A percentile compares a stretch with the other conserved stretches of the same genome.
phyloP scores from a whole-genome alignment of 805 yeast species.

The Candida mattraensis region DNA sequence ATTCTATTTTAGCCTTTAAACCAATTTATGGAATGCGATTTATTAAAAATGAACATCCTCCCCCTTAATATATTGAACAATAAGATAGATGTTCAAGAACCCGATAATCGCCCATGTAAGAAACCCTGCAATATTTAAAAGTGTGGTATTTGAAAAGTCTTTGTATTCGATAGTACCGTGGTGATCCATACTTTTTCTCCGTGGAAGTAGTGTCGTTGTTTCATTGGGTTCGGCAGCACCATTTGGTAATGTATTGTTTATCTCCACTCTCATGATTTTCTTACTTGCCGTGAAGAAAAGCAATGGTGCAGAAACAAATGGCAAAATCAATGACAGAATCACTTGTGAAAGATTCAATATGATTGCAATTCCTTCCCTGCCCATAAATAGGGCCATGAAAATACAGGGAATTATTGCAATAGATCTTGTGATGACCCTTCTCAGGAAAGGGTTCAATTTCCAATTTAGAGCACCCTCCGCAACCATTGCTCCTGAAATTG shows the following conservation, averaged over 20 bases:
- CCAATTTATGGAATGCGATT: too few species aligned
- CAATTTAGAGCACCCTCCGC: conserved; percentile 88
- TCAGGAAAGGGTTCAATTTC: conserved; percentile 76
- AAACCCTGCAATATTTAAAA: conserved; percentile 50
- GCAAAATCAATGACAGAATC: conserved; percentile 75
- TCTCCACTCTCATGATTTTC: conserved; percentile 62
- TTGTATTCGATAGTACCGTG: conserved; percentile 31
- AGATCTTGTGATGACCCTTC: conserved; percentile 74
- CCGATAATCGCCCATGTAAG: conserved; percentile 71
- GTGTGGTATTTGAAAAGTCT: conserved; percentile 64
- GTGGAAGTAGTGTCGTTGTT: conserved; percentile 7
- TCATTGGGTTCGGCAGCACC: conserved; percentile 1
- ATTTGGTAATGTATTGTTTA: conserved; percentile 18
- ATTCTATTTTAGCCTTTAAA: too few species aligned
- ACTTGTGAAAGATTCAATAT: conserved; percentile 89
- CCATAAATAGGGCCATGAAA: conserved; percentile 66
- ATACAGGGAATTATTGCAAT: conserved; percentile 83
- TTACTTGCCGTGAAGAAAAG: conserved; percentile 76
- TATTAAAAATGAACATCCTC: conserved; percentile 36
- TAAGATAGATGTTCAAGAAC: conserved; percentile 63
- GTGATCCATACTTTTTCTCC: conserved; percentile 17
- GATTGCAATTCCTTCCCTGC: conserved; percentile 65
- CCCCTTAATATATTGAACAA: conserved; percentile 33
- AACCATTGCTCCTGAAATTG: conserved; percentile 91
- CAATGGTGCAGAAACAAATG: conserved; percentile 82